phyloP scores from a whole-genome alignment of 2,329 filamentous ascomycete species.

The Curvularia lunata region DNA sequence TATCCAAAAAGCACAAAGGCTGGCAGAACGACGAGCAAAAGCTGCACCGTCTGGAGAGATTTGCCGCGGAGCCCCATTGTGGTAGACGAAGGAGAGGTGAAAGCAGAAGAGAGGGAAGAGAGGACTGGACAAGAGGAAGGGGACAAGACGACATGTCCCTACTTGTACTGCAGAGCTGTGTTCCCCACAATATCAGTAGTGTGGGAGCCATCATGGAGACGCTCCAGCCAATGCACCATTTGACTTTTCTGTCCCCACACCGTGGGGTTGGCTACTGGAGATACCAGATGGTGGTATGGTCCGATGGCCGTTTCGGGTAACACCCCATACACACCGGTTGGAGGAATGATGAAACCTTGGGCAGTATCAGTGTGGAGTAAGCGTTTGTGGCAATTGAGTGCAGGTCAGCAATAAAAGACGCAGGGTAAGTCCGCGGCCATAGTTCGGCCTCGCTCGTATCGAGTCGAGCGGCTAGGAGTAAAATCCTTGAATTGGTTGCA shows the following conservation, averaged over 20 bases:
- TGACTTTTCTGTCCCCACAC: conserved; percentile 15
- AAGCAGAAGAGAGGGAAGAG: conserved; percentile 3
- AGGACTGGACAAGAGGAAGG: conserved; percentile 15
- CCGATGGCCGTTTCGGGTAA: conserved; percentile 7
- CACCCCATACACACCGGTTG: conserved; percentile 8
- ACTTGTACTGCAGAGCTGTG: conserved; percentile 24
- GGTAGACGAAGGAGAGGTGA: conserved; percentile 1
- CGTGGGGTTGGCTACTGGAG: conserved; percentile 19
- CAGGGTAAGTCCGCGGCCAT: conserved; percentile 13
- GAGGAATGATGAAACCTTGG: conserved; percentile 10
- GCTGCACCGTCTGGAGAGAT: conserved; percentile 40
- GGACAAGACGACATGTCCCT: conserved; percentile 9
- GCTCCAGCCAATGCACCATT: conserved; percentile 12
- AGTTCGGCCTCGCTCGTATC: conserved; percentile 16
- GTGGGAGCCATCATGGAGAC: conserved; percentile 17
- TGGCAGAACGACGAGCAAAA: conserved; percentile 49
- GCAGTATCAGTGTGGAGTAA: conserved; percentile 28
- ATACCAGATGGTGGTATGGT: background rate
- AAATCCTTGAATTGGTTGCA: conserved; percentile 15
- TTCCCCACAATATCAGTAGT: conserved; percentile 30
- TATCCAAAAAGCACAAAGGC: conserved; percentile 60
- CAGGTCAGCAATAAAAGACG: conserved; percentile 7
- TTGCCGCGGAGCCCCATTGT: conserved; percentile 33
- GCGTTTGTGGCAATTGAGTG: conserved; percentile 13
- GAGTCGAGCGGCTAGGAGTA: conserved; percentile 21